These are phyloP conservation scores for Akanthomyces muscarius DNA, from an alignment of 2,329 filamentous ascomycete genomes.

Conservation along the genomic window DNA sequence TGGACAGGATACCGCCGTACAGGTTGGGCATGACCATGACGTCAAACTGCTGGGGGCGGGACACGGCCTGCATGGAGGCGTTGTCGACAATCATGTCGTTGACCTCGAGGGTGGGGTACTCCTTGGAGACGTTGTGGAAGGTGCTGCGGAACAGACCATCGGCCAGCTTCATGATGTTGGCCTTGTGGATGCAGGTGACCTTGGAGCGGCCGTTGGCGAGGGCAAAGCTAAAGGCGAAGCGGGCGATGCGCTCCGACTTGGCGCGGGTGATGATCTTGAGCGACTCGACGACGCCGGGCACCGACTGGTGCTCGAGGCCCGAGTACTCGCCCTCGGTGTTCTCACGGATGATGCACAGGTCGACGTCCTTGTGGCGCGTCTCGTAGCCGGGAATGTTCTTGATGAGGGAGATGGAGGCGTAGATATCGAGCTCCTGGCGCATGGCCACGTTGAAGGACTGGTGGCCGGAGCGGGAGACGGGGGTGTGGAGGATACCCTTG, in stretches of 20 bases:
- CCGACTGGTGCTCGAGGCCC: constrained; percentile 96
- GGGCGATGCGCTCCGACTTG: constrained; percentile 98
- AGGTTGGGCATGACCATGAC: constrained; percentile 99
- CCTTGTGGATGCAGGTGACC: constrained; percentile 99
- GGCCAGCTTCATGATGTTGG: constrained; percentile 99
- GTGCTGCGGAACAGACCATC: constrained; percentile 98
- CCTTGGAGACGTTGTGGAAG: constrained; percentile 87
- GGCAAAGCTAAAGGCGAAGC: constrained; percentile 97
- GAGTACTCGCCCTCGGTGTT: constrained; percentile 99
- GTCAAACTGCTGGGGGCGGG: constrained; percentile 94
- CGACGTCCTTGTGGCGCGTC: constrained; percentile 94
- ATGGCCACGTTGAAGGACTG: constrained; percentile 99
- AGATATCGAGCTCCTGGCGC: constrained; percentile 98
- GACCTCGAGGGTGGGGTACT: constrained; percentile 91
- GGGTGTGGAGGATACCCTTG: constrained; percentile 98
- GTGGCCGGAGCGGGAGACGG: constrained; percentile 93
- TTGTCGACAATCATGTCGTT: constrained; percentile 99
- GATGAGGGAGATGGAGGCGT: constrained; percentile 94
- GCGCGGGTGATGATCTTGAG: constrained; percentile 99
- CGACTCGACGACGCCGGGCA: constrained; percentile 93
- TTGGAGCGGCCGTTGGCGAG: constrained; percentile 99
- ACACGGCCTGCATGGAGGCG: constrained; percentile 98
- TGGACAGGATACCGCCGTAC: constrained; percentile 97
- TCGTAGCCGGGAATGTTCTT: constrained; percentile 99
- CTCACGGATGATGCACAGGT: constrained; percentile 99